Percentiles rank a stretch among this genome's conserved stretches.
These are phyloP conservation scores for Irpex rosettiformis DNA, from an alignment of 1,284 basidiomycete species.

Conservation along the genomic window DNA sequence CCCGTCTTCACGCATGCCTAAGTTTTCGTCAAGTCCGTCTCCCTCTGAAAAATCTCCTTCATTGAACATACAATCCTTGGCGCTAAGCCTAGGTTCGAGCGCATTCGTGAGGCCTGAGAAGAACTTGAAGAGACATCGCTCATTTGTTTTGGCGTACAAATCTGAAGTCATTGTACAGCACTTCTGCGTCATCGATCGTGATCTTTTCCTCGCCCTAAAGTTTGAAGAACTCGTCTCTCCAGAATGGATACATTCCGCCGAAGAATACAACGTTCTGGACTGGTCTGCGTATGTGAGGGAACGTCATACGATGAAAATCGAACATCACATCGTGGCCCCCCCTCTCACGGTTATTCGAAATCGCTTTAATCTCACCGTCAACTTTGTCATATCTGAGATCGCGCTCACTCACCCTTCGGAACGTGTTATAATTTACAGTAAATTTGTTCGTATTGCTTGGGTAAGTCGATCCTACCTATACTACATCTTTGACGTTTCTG, in stretches of 20 bases:
- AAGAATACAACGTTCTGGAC: slow-evolving; percentile 71
- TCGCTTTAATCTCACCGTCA: slow-evolving; percentile 83
- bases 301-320: slow-evolving; percentile 64
- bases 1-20: not conserved
- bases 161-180: slow-evolving; percentile 72
- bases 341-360: slow-evolving; percentile 77
- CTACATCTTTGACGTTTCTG: not conserved
- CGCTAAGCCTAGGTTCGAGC: not conserved
- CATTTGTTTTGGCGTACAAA: slow-evolving; percentile 60
- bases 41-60: not conserved
- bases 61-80: not conserved
- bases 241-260: slow-evolving; percentile 56
- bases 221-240: slow-evolving; percentile 80
- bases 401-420: slow-evolving; percentile 66
- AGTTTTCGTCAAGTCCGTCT: not conserved
- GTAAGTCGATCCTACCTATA: slow-evolving; percentile 41
- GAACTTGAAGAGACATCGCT: slow-evolving; percentile 45
- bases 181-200: slow-evolving; percentile 85
- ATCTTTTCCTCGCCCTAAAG: slow-evolving; percentile 78
- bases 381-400: slow-evolving; percentile 81
- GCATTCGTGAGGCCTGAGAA: slow-evolving; percentile 24
- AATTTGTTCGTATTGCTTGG: slow-evolving; percentile 86
- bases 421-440: slow-evolving; percentile 64
- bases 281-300: slow-evolving; percentile 84
- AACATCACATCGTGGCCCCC: slow-evolving; percentile 61